Base-by-base conservation (phyloP, 371 early-diverging fungal species). In the Syncephalastrum monosporum region DNA sequence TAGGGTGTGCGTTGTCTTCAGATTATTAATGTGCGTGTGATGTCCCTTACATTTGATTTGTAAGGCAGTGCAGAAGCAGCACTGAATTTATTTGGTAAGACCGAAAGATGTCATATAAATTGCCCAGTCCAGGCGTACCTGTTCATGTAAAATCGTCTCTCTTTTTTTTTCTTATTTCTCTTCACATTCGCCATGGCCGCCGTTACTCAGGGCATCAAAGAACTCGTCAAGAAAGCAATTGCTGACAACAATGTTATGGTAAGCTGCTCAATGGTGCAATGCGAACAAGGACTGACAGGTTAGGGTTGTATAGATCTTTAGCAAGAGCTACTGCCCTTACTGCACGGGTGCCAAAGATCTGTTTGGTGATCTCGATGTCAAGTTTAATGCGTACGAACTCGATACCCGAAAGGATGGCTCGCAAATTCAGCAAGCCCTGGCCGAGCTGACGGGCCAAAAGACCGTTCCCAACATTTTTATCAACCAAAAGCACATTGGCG, bases 381-480 rank as follows among this genome's bases (percentile, higher is more conserved):
- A 68, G 10, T 85, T 75, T 55, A 61, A 67, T n/a, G 79, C 80
- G 10, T 42, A 85, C 14, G 91, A 91, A 69, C 70, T 93, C 10
- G 75, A 87, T 61, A 61, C 66, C 1, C 61, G 60, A 14, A 42
- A 71, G 12, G 77, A 95, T 59, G 96, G 97, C 13, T 50, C 67
- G 42, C 85, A 80, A 3, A 93, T 96, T 56, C 96, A 95, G 69
- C 63, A 58, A 10, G 84, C 84, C 41, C 82, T 97, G 23, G 58
- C 55, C 1, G 76, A 84, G 53, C 63, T 87, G 60, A 93, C 92
- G 10, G 81, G 85, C 0, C 94, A 95, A 79, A 77, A 86, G 23
- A 93, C 94, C 5, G 96, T 96, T 27, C 97, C 97, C 55, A 95
- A 94, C 72, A 88, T 95, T 55, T 96, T 93, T 71, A 85, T 93